phyloP scores from a whole-genome alignment of 2,329 filamentous ascomycete genomes.

The Teratosphaeria pseudoeucalypti region DNA sequence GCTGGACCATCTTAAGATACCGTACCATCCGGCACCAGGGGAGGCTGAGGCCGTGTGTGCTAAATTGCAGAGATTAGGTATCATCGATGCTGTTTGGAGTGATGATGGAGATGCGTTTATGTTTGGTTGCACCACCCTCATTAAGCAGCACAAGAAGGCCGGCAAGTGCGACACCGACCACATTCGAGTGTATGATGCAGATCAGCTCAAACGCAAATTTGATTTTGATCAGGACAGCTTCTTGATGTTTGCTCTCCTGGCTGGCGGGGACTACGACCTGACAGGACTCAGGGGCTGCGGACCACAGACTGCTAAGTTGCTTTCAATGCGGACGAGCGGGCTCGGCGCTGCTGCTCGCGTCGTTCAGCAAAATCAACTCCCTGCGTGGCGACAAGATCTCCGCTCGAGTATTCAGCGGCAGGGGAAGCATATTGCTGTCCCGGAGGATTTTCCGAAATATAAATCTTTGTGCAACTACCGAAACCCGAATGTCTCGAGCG shows the following conservation, averaged over 20 bases:
- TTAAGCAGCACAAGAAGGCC: constrained; percentile 27
- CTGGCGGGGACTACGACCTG: constrained; percentile 32
- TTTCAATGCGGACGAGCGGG: constrained; percentile 22
- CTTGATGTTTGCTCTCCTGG: constrained; percentile 32
- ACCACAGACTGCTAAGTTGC: constrained; percentile 17
- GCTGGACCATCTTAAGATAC: constrained; percentile 31
- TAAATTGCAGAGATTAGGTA: constrained; percentile 30
- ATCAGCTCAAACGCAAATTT: constrained; percentile 18
- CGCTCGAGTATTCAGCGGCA: constrained; percentile 6
- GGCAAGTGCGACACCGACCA: constrained; percentile 26
- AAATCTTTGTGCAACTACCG: constrained; percentile 28
- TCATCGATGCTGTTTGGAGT: constrained; percentile 41
- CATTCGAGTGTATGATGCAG: constrained; percentile 24
- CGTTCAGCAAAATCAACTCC: constrained; percentile 6
- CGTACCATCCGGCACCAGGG: constrained; percentile 35
- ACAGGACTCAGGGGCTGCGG: constrained; percentile 30
- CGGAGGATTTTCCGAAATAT: constrained; percentile 16
- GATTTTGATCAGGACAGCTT: constrained; percentile 28
- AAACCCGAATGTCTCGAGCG: constrained; percentile 25
- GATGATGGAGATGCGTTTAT: constrained; percentile 39
- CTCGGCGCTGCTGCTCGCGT: constrained; percentile 24
- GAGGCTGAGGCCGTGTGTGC: constrained; percentile 41
- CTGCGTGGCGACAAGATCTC: constrained; percentile 21
- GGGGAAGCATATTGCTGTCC: constrained; percentile 10
- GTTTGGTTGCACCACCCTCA: constrained; percentile 37